These are phyloP conservation scores for Sungouiozyma intestinalis DNA, from an alignment of 805 yeast genomes.

Conservation along the genomic window DNA sequence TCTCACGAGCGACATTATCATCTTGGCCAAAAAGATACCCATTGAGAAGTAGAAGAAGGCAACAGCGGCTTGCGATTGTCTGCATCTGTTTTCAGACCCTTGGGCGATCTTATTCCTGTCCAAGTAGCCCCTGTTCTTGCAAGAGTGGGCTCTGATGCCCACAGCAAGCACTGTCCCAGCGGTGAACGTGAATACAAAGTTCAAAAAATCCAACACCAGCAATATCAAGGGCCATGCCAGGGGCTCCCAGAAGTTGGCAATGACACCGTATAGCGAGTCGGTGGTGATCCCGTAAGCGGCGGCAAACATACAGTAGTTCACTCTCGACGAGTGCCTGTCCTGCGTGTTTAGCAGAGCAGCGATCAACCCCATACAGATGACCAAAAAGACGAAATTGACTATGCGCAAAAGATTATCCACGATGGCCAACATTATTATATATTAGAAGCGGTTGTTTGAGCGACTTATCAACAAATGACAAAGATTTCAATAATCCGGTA, in stretches of 20 bases:
- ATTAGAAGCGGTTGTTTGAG: too few relatives aligned
- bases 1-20: constrained; percentile 40
- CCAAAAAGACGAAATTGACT: constrained; percentile 63
- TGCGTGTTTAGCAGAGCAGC: constrained; percentile 72
- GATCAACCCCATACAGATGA: constrained; percentile 73
- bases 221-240: constrained; percentile 81
- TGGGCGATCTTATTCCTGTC: constrained; percentile 57
- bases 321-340: constrained; percentile 51
- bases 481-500: too few relatives aligned
- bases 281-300: constrained; percentile 77
- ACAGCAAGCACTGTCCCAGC: constrained; percentile 93
- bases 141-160: constrained; percentile 75
- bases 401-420: constrained; percentile 67
- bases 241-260: constrained; percentile 58
- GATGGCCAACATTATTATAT: constrained; percentile 50
- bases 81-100: constrained; percentile 77
- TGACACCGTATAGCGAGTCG: constrained; percentile 64
- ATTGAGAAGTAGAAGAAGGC: constrained; percentile 80
- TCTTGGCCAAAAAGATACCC: constrained; percentile 59
- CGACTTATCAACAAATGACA: too few relatives aligned
- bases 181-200: constrained; percentile 82
- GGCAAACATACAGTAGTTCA: constrained; percentile 79
- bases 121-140: constrained; percentile 58
- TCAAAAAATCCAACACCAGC: constrained; percentile 69
- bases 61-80: constrained; percentile 80